Conservation (phyloP, 2,329 filamentous ascomycete genomes). For the Cercospora citrullina region DNA sequence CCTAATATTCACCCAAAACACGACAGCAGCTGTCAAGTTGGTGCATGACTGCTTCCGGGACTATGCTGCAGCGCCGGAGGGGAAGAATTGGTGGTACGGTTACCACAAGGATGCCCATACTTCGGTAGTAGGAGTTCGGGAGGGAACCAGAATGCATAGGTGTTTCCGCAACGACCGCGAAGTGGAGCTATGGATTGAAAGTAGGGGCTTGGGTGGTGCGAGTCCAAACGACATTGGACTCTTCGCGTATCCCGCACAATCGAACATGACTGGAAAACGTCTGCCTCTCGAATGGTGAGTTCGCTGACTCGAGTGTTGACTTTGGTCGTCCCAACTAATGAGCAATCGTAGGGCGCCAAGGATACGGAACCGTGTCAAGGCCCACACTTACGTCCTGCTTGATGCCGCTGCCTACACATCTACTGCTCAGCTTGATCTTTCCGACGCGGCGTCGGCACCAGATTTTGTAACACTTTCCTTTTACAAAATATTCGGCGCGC, state of each 20-base stretch:
- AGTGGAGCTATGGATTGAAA: constrained; percentile 64
- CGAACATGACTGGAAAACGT: constrained; percentile 81
- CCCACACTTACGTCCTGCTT: constrained; percentile 63
- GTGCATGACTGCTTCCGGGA: constrained; percentile 75
- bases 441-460: constrained; percentile 68
- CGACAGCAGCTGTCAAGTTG: constrained; percentile 84
- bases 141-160: constrained; percentile 64
- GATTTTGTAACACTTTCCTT: constrained; percentile 86
- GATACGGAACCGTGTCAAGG: constrained; percentile 43
- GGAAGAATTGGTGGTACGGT: constrained; percentile 48
- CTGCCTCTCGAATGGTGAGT: constrained; percentile 71
- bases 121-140: constrained; percentile 74
- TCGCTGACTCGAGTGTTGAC: constrained; percentile 6
- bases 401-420: constrained; percentile 81
- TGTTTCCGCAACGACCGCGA: constrained; percentile 66
- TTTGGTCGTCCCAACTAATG: constrained; percentile 1
- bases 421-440: constrained; percentile 72
- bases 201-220: constrained; percentile 39
- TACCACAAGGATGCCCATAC: constrained; percentile 85
- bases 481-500: constrained; percentile 96
- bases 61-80: constrained; percentile 33
- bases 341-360: constrained; percentile 34
- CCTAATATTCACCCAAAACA: constrained; percentile 84
- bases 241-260: constrained; percentile 86
- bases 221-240: constrained; percentile 42